Conservation (phyloP, 2,329 filamentous ascomycete species). For the Pezizomycotina sp. region DNA sequence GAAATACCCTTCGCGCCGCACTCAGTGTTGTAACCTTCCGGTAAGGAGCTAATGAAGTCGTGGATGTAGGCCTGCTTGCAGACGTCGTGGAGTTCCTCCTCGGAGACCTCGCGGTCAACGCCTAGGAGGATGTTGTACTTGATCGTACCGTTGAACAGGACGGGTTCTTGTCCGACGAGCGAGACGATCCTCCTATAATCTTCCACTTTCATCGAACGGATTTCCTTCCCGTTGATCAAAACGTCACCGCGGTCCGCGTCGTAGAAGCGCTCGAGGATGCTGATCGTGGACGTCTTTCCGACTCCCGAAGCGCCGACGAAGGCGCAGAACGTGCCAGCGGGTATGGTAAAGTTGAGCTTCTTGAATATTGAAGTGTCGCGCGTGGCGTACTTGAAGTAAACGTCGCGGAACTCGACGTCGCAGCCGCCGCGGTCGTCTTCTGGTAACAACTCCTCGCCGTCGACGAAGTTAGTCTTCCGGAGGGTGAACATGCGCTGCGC, state of each 20-base stretch:
- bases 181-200: conserved; percentile 32
- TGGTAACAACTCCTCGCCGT: conserved; percentile 5
- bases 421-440: conserved; percentile 10
- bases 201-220: conserved; percentile 28
- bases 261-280: conserved; percentile 45
- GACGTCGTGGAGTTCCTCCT: conserved; percentile 37
- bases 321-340: too few relatives aligned
- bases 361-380: too few relatives aligned
- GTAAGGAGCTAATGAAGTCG: conserved; percentile 52
- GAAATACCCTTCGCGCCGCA: conserved; percentile 51
- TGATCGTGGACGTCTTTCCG: conserved; percentile 29
- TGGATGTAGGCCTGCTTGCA: conserved; percentile 50
- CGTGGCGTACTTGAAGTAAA: conserved; percentile 46
- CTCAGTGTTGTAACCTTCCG: conserved; percentile 50
- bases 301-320: conserved; percentile 42
- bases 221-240: conserved; percentile 40
- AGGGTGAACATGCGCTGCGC: conserved; percentile 23
- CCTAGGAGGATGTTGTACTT: conserved; percentile 24
- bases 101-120: conserved; percentile 37
- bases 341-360: conserved; percentile 47
- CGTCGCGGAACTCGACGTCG: conserved; percentile 37
- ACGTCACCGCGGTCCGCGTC: conserved; percentile 40
- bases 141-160: conserved; percentile 33
- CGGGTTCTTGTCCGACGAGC: conserved; percentile 34
- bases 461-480: conserved; percentile 19